Evolutionary conservation across 2,329 filamentous ascomycete genomes (phyloP).

Genomic region (Aspergillus sp.): DNA sequence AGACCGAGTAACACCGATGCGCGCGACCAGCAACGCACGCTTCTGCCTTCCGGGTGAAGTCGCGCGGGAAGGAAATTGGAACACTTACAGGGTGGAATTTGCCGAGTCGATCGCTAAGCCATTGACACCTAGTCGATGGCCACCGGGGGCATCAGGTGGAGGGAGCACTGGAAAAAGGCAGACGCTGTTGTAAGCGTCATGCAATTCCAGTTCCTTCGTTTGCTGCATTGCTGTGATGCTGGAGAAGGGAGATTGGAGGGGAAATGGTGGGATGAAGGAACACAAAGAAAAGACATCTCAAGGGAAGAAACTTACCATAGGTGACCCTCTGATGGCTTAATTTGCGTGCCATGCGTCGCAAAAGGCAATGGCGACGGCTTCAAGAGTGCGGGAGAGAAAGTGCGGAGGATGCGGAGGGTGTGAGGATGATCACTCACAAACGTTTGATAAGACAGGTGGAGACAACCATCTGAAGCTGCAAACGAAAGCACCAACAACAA

Average conservation of each 20-base stretch:
- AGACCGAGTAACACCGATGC: constrained; percentile 13
- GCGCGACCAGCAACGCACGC: constrained; percentile 3
- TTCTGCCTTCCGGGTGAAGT: neutral
- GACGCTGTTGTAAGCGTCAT: neutral
- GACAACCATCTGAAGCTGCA: neutral
- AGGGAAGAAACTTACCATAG: constrained; percentile 61
- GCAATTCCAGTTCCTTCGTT: constrained; percentile 3
- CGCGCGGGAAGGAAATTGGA: neutral
- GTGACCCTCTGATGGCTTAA: constrained; percentile 69
- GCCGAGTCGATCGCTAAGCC: constrained; percentile 84
- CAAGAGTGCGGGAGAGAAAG: constrained; percentile 22
- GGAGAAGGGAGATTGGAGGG: neutral
- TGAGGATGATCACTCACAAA: constrained; percentile 25
- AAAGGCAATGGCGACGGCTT: constrained; percentile 27
- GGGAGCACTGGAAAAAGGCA: constrained; percentile 62
- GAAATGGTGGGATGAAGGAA: neutral
- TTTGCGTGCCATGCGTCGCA: constrained; percentile 65
- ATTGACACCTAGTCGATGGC: constrained; percentile 93
- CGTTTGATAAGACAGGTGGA: constrained; percentile 9
- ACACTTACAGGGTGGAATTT: constrained; percentile 80
- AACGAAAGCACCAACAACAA: constrained; percentile 5
- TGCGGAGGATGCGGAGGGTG: constrained; percentile 30
- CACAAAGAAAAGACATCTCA: neutral
- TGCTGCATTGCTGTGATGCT: constrained; percentile 1
- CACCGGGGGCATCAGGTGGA: constrained; percentile 74